A percentile compares a stretch with the other conserved stretches of the same genome.
Conservation (phyloP, 768 basidiomycete genomes). For the Rhizopogon roseolus region DNA sequence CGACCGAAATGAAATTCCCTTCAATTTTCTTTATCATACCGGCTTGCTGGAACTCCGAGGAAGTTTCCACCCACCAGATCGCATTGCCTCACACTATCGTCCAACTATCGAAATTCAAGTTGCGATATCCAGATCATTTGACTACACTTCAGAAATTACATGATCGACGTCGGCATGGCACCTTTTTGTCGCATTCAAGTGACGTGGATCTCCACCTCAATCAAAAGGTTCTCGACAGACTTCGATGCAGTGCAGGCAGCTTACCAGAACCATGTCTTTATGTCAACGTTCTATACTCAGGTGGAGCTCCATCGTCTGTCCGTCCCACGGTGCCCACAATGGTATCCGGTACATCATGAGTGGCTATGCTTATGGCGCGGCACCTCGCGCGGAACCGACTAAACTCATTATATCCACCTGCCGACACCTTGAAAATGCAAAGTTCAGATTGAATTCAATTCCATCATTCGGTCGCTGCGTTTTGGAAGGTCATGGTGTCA, state of each 20-base stretch:
- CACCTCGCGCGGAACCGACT: background rate
- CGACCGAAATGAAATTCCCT: background rate
- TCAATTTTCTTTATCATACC: background rate
- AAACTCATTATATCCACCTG: background rate
- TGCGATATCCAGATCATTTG: background rate
- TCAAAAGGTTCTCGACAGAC: background rate
- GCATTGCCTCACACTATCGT: background rate
- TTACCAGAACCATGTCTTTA: background rate
- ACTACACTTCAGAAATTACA: background rate
- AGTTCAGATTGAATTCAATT: background rate
- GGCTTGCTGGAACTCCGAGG: background rate
- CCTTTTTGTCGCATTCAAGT: background rate
- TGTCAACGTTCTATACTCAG: background rate
- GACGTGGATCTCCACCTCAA: background rate
- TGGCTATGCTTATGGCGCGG: background rate
- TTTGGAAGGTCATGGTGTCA: background rate
- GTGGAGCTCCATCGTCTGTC: no score
- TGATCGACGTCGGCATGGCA: constrained; percentile 1
- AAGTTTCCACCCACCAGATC: background rate
- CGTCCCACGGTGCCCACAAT: background rate
- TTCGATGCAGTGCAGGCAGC: constrained; percentile 1
- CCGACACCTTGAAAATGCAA: background rate
- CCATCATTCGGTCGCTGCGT: no score
- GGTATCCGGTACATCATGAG: background rate
- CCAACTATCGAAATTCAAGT: background rate